Percentiles rank a stretch among this genome's conserved stretches.
These are phyloP conservation scores for Arthrobotrys musiformis DNA, from an alignment of 2,329 filamentous ascomycete genomes.

Conservation along the genomic window DNA sequence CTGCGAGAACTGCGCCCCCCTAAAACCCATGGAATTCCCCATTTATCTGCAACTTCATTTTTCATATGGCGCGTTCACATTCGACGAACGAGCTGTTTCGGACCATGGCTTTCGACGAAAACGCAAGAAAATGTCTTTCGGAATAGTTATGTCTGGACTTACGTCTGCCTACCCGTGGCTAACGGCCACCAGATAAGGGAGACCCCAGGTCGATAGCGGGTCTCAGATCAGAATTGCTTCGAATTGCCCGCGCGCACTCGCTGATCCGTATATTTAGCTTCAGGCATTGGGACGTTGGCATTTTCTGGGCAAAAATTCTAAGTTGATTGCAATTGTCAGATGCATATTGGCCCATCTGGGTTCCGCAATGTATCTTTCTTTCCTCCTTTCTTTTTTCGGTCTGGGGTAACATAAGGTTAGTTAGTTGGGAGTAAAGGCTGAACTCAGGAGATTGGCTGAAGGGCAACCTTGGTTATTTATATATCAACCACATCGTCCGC, in stretches of 20 bases:
- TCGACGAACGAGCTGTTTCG: background rate
- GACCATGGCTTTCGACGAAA: constrained; percentile 30
- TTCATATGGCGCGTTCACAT: background rate
- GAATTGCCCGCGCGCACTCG: constrained; percentile 26
- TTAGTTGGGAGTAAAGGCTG: constrained; percentile 10
- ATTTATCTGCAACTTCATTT: constrained; percentile 9
- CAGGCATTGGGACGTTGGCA: constrained; percentile 4
- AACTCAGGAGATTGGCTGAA: background rate
- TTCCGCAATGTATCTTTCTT: constrained; percentile 1
- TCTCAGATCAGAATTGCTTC: too few species aligned
- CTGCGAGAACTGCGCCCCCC: constrained; percentile 43
- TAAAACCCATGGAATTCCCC: constrained; percentile 15
- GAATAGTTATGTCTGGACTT: too few species aligned
- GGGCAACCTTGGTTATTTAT: constrained; percentile 20
- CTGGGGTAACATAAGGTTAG: background rate
- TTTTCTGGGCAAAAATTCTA: background rate
- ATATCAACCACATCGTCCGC: constrained; percentile 24
- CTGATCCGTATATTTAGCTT: constrained; percentile 24
- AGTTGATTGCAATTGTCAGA: background rate
- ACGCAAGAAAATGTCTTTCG: too few species aligned
- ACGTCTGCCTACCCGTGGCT: too few species aligned
- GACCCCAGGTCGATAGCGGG: background rate
- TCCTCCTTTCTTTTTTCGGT: background rate
- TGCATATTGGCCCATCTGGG: too few species aligned
- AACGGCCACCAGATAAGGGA: background rate